Evolutionary conservation across 306 rosid genomes (phyloP), one percentile per base, ranked within the genome.

Genomic region (Carpinus fangiana): DNA sequence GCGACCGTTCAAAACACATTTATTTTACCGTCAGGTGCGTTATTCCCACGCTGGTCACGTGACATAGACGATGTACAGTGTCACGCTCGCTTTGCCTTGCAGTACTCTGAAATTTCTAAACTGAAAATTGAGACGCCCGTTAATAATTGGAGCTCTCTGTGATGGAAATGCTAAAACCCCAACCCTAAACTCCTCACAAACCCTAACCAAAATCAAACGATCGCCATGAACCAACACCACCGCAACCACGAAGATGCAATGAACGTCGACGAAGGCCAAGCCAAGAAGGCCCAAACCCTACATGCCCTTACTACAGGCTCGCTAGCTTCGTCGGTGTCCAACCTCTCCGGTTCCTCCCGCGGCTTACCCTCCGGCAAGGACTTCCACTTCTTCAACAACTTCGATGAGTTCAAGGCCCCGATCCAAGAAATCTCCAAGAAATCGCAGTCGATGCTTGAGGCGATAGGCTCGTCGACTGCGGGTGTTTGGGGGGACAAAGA

Each of bases 331-430:
- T 86, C 98, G 17, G 53, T 85, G 9, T 83, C 96, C 46, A 81
- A 81, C 50, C 92, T 93, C 72, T 79, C 92, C 3, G 89, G 76
- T 31, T 89, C 89, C 11, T 90, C 97, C 48, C 90, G 88, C 0
- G 84, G 84, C 80, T 68, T 94, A 8, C 96, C 97, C 18, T 83
- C 90, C 10, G 84, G 83, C 18, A 78, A 84, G 69, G 97, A 94
- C 87, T 90, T 89, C 70, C 86, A 86, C 81, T 94, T 86, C 77
- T 90, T 77, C 79, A 62, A 79, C 78, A 94, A 87, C 86, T 91
- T 94, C 81, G 86, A 85, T 9, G 91, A 92, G 72, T 92, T 95
- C 85, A 88, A 82, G 36, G 61, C 26, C 59, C 92, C 97, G 0
- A 50, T 90, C 11, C 84, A 79, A 7, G 80, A 85, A 64, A 86